Base-by-base conservation (phyloP, 257 asterid genomes). In the Paulownia fortunei region DNA sequence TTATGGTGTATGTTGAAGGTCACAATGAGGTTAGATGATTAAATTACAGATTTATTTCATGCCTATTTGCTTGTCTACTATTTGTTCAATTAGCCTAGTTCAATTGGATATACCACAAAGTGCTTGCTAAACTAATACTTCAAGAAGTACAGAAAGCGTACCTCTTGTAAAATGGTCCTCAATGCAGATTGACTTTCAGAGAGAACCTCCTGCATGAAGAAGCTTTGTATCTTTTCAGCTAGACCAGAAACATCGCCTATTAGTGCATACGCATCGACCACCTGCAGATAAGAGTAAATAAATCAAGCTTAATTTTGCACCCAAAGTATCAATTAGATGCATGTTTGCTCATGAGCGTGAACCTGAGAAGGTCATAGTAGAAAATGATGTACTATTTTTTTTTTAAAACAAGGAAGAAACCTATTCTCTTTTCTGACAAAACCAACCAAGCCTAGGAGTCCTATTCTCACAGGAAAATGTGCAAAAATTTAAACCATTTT, bases 131-230 rank as follows among this genome's bases (percentile, higher is more conserved):
- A 46, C 67, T 72, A 75, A 69, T 64, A 54, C 56, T 62, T 67
- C 81, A 70, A 34, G 62, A 58, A 12, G 72, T 42, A 78, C 34
- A n/a, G 26, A 55, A 24, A 60, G 66, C 84, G 79, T 85, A 92
- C 98, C 93, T 88, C 97, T 80, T 84, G 90, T 88, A 93, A 83
- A 72, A 86, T 81, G 69, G 84, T 74, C 96, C 92, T 93, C 94
- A 96, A 76, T 39, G 91, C 95, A 49, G 92, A 86, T 78, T 96
- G 99, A 73, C 98, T 92, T 81, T 90, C 96, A 70, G 98, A 89
- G 78, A 96, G 91, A 86, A 94, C 94, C 87, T 96, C 99, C 89
- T 96, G 99, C 98, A 96, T 96, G 78, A 93, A 96, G 86, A 92
- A 89, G 88, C 98, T 96, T 72, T 96, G 98, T 59, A 96, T 86